A percentile compares a stretch with the other conserved stretches of the same genome.
Conservation (phyloP, 2,329 filamentous ascomycete species). For the Chaetomium olivaceum region DNA sequence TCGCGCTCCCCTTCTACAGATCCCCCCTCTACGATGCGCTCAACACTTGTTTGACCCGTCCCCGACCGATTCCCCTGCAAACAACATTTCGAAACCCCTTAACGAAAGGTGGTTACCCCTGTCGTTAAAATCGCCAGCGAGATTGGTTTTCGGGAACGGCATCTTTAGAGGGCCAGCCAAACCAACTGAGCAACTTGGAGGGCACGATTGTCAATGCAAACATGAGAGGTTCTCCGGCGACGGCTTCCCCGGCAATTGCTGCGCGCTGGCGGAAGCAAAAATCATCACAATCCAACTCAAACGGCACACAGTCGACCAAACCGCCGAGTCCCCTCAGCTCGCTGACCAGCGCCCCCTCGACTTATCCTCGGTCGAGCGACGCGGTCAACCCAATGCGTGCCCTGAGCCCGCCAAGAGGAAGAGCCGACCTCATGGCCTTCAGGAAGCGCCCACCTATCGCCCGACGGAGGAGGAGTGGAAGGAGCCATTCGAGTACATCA, state of each 20-base stretch:
- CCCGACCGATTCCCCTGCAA: constrained; percentile 13
- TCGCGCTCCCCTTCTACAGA: constrained; percentile 9
- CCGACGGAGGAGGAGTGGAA: constrained; percentile 93
- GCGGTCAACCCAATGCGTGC: constrained; percentile 75
- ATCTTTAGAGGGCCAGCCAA: constrained; percentile 25
- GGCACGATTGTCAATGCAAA: constrained; percentile 47
- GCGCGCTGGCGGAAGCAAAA: constrained; percentile 50
- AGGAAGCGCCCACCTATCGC: constrained; percentile 86
- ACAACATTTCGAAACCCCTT: neutral
- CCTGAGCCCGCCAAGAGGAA: constrained; percentile 76
- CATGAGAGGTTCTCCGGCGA: constrained; percentile 54
- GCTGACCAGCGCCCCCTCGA: constrained; percentile 66
- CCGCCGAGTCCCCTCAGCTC: constrained; percentile 56
- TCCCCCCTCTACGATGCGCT: constrained; percentile 27
- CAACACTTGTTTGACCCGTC: constrained; percentile 24
- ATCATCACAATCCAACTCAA: constrained; percentile 51
- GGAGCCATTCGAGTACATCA: constrained; percentile 90
- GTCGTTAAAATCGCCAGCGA: neutral
- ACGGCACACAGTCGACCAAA: constrained; percentile 55
- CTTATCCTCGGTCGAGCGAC: constrained; percentile 84
- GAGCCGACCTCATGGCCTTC: constrained; percentile 77
- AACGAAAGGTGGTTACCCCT: neutral
- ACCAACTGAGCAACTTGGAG: constrained; percentile 21
- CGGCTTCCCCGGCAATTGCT: constrained; percentile 40
- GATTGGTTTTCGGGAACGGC: constrained; percentile 26